Percentiles rank a stretch among this genome's conserved stretches.
phyloP scores from a whole-genome alignment of 768 basidiomycete species.

The Phanerochaete carnosa region DNA sequence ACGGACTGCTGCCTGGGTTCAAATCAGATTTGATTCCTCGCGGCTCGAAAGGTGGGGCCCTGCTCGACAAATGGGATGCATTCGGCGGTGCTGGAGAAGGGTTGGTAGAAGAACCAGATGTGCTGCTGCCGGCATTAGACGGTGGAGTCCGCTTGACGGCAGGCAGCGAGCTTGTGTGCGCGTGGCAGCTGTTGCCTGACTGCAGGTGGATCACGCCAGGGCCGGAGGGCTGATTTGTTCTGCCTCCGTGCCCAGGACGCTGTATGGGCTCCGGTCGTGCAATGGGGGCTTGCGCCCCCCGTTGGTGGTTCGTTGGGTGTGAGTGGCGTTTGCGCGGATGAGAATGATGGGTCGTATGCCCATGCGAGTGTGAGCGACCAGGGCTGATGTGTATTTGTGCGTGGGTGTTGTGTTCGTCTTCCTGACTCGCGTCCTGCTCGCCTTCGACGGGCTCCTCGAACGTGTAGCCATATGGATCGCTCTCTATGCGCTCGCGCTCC shows the following conservation, averaged over 20 bases:
- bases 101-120: slow-evolving; percentile 19
- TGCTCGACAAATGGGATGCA: slow-evolving; percentile 46
- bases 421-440: slow-evolving; percentile 10
- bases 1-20: slow-evolving; percentile 25
- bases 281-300: slow-evolving; percentile 6
- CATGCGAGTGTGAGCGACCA: background rate
- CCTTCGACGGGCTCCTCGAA: slow-evolving; percentile 12
- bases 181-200: slow-evolving; percentile 15
- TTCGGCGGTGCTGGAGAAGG: slow-evolving; percentile 10
- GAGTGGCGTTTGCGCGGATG: slow-evolving; percentile 11
- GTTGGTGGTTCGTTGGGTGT: slow-evolving; percentile 22
- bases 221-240: slow-evolving; percentile 12
- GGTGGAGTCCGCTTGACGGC: background rate
- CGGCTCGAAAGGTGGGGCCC: slow-evolving; percentile 55
- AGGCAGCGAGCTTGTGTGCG: slow-evolving; percentile 9
- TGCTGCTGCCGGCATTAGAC: slow-evolving; percentile 6
- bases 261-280: slow-evolving; percentile 15
- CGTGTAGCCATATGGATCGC: slow-evolving; percentile 27
- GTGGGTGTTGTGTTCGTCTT: slow-evolving; percentile 4
- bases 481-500: slow-evolving; percentile 51
- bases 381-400: background rate
- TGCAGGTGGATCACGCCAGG: slow-evolving; percentile 26
- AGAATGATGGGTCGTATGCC: slow-evolving; percentile 1
- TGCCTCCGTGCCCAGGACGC: slow-evolving; percentile 12
- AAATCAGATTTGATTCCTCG: slow-evolving; percentile 23